Conservation (phyloP, 2,329 filamentous ascomycete genomes). For the Sarocladium strictum region DNA sequence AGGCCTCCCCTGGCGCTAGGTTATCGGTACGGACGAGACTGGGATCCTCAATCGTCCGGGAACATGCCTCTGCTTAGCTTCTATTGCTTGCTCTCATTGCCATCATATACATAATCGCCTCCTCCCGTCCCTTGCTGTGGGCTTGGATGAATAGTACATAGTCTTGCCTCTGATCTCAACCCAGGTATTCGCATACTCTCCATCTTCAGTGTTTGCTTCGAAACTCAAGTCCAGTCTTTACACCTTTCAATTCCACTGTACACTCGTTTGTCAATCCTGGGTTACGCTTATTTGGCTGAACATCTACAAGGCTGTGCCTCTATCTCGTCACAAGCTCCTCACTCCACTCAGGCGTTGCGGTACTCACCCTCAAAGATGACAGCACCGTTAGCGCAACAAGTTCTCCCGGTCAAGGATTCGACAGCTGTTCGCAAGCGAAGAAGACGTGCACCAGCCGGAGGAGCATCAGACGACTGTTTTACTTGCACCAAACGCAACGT, state of each 20-base stretch:
- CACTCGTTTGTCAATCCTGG: background rate
- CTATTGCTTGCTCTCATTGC: conserved; percentile 1
- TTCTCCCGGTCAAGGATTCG: conserved; percentile 41
- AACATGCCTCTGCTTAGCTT: conserved; percentile 6
- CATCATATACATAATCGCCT: conserved; percentile 10
- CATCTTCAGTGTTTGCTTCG: no score
- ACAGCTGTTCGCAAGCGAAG: conserved; percentile 63
- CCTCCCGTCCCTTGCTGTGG: conserved; percentile 1
- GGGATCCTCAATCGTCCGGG: conserved; percentile 6
- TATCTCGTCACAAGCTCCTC: background rate
- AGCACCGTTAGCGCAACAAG: conserved; percentile 39
- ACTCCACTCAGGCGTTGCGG: background rate
- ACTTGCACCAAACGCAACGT: conserved; percentile 77
- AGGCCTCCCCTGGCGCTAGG: conserved; percentile 9
- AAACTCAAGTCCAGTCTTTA: no score
- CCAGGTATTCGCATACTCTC: background rate
- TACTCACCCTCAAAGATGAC: conserved; percentile 33
- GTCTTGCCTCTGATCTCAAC: background rate
- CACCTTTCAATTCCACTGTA: background rate
- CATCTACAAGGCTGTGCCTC: background rate
- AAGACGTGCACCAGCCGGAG: conserved; percentile 81
- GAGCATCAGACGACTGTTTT: conserved; percentile 92
- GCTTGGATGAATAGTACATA: background rate
- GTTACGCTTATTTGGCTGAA: background rate
- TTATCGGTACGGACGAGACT: conserved; percentile 5